phyloP scores from a whole-genome alignment of 805 yeast species.

The Blastobotrys robertii region DNA sequence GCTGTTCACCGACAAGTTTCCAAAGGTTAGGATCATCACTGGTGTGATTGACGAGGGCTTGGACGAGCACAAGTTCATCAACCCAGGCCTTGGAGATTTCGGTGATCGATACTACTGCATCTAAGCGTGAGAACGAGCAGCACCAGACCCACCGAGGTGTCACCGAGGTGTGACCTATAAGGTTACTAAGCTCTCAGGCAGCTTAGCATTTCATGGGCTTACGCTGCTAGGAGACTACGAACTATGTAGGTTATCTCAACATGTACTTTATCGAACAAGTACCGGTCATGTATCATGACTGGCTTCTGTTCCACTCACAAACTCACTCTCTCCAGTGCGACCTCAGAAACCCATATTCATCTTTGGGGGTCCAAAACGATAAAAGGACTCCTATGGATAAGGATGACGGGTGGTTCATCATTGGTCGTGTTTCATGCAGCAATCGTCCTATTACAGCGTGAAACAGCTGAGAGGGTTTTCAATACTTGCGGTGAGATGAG shows the following conservation, averaged over 20 bases:
- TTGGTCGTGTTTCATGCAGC: too few relatives aligned
- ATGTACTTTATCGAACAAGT: too few relatives aligned
- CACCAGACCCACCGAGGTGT: too few relatives aligned
- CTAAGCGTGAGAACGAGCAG: constrained; percentile 25
- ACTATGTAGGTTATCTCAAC: neutral
- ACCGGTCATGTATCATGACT: too few relatives aligned
- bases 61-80: constrained; percentile 75
- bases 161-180: too few relatives aligned
- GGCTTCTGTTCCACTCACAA: too few relatives aligned
- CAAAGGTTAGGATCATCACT: constrained; percentile 79
- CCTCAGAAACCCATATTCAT: constrained; percentile 13
- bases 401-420: constrained; percentile 12
- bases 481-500: too few relatives aligned
- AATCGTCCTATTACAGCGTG: too few relatives aligned
- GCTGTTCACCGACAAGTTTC: constrained; percentile 68
- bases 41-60: constrained; percentile 87
- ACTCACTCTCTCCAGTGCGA: neutral
- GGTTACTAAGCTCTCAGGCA: too few relatives aligned
- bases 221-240: neutral
- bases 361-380: constrained; percentile 6
- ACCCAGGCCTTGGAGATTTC: constrained; percentile 95
- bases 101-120: constrained; percentile 96
- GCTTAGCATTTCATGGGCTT: neutral
- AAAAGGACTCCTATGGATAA: constrained; percentile 10
- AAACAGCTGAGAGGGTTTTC: too few relatives aligned